Evolutionary conservation across 1,284 basidiomycete species (phyloP).

Genomic region (Porodaedalea pini): DNA sequence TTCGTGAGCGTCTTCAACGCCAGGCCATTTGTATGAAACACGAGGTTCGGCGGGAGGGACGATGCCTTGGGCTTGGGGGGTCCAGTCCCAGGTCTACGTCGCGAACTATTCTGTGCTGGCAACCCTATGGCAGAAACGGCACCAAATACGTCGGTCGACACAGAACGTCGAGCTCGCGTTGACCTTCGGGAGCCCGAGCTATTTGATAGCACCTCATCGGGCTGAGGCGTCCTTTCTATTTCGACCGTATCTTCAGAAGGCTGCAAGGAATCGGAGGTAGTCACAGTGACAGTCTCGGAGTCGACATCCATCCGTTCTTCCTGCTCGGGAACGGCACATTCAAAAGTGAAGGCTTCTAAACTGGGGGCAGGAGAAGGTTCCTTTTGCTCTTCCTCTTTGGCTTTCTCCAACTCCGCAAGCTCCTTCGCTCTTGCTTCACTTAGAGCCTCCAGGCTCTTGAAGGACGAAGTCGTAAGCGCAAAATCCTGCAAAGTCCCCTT

Average conservation of each 20-base stretch:
- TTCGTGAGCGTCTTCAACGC: conserved; percentile 66
- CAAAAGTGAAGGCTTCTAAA: conserved; percentile 15
- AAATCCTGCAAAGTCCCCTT: conserved; percentile 19
- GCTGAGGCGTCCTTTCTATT: not conserved
- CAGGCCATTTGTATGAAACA: conserved; percentile 34
- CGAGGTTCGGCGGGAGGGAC: conserved; percentile 27
- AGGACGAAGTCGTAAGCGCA: conserved; percentile 2
- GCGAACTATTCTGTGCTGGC: not conserved
- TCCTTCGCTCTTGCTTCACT: conserved; percentile 10
- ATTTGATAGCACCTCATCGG: not conserved
- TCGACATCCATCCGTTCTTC: conserved; percentile 15
- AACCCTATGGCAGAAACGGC: conserved; percentile 23
- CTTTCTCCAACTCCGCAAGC: not conserved
- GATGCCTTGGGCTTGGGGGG: not conserved
- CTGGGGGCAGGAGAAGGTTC: conserved; percentile 1
- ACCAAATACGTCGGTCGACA: conserved; percentile 40
- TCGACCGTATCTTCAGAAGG: not conserved
- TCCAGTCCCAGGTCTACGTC: not conserved
- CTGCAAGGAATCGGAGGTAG: not conserved
- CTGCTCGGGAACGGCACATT: not conserved
- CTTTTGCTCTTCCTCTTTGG: not conserved
- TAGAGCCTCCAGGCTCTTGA: conserved; percentile 8
- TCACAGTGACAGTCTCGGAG: not conserved
- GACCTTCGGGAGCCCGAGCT: conserved; percentile 23
- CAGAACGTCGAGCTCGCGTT: conserved; percentile 47